Conservation (phyloP, 805 yeast genomes). For the Saccharomycopsis sp. region DNA sequence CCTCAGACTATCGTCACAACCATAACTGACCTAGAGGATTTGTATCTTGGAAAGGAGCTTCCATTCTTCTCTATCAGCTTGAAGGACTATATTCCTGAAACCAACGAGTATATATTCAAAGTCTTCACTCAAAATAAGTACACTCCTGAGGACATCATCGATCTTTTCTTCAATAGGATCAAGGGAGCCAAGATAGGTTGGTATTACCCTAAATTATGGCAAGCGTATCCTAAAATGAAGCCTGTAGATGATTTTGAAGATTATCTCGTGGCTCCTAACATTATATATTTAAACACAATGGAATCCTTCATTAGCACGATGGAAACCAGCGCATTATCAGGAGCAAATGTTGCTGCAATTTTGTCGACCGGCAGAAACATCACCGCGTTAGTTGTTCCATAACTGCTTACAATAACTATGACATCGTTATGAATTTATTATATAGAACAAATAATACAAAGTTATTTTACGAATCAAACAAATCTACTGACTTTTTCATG, state of each 20-base stretch:
- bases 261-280: conserved; percentile 28
- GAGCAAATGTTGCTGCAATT: conserved; percentile 43
- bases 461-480: no score
- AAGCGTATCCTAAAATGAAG: conserved; percentile 37
- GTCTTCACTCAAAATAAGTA: conserved; percentile 30
- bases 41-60: background rate
- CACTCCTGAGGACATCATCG: conserved; percentile 11
- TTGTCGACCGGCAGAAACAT: conserved; percentile 29
- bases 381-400: conserved; percentile 24
- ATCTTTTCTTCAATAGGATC: conserved; percentile 24
- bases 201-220: conserved; percentile 35
- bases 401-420: background rate
- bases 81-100: conserved; percentile 26
- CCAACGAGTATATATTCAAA: conserved; percentile 35
- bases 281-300: conserved; percentile 41
- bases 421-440: background rate
- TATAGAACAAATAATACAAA: background rate
- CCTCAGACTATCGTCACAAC: conserved; percentile 22
- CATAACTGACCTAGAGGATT: conserved; percentile 1
- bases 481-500: no score
- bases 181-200: conserved; percentile 24
- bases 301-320: conserved; percentile 44
- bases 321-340: conserved; percentile 46
- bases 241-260: conserved; percentile 28
- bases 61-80: conserved; percentile 33